Conservation (phyloP, 345 rosid genomes). For the Eucalyptus curtisii region DNA sequence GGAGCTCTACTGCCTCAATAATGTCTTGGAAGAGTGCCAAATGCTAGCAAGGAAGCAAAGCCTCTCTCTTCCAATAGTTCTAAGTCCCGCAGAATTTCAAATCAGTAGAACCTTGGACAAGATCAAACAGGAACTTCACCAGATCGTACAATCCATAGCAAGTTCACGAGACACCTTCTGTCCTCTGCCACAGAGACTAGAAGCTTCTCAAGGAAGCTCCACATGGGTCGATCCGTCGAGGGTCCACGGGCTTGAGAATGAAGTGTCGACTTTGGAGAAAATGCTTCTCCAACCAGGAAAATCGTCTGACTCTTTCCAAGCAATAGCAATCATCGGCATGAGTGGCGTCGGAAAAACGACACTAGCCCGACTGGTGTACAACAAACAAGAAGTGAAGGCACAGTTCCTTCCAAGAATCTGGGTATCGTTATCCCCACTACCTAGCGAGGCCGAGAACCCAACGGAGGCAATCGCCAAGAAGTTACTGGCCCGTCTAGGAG, state of each 20-base stretch:
- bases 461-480: not conserved
- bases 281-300: not conserved
- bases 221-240: not conserved
- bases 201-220: not conserved
- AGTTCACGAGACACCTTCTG: not conserved
- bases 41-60: not conserved
- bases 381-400: not conserved
- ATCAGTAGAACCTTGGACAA: not conserved
- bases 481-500: not conserved
- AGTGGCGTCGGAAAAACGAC: not conserved
- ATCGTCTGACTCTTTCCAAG: not conserved
- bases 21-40: not conserved
- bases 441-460: not conserved
- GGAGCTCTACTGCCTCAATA: not conserved
- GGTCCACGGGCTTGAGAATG: not conserved
- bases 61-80: not conserved
- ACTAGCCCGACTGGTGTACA: not conserved
- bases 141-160: not conserved
- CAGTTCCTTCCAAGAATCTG: slow-evolving; percentile 7
- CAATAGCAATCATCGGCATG: not conserved
- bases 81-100: not conserved
- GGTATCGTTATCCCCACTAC: not conserved
- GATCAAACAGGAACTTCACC: not conserved
- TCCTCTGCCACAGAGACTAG: not conserved
- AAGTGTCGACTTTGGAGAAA: not conserved